Base-by-base conservation (phyloP, 148 eudicot genomes). In the Chenopodium berlandieri region DNA sequence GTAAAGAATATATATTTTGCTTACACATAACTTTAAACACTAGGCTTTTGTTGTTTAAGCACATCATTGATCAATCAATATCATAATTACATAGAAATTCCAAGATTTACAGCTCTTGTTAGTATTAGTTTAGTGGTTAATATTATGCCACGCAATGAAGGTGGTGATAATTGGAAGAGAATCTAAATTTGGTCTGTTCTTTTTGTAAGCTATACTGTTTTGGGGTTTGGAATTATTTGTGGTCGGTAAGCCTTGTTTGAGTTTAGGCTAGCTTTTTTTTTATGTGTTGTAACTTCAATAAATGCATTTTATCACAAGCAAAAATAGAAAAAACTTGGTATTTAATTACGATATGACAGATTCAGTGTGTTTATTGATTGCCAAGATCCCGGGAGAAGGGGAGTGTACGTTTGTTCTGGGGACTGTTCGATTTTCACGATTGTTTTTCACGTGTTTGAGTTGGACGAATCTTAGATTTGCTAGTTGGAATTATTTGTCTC, bases 371-470 rank as follows among this genome's bases (percentile, higher is more conserved):
- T 40, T 71, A 9, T 7, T n/a, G 52, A 40, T 23, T 73, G 76
- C 58, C 76, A 46, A 73, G 32, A 73, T 47, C 76, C 58, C 76
- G 76, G 76, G 74, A 40, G 74, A 40, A 7, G 25, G 74, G 76
- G 76, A 13, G 14, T 31, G 47, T 34, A 27, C 11, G 19, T 10
- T 5, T 1, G 3, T 50, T 50, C 13, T 50, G 54, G 71, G 71
- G 37, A 67, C 7, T 73, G 31, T 47, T n/a, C 54, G 14, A 19
- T 9, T 72, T 46, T 40, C 7, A 40, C 8, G 44, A 40, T 40
- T 40, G 44, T 40, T 40, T 40, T 40, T 44, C 58, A 47, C 60
- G 60, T 73, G 60, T 48, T 73, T 73, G 4, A 71, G 13, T 71
- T 71, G 48, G 62, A 56, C 16, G 5, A 56, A 4, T 56, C 62